A percentile compares a stretch with the other conserved stretches of the same genome.
Conservation (phyloP, 202 grass and related monocot species). For the Setaria italica region DNA sequence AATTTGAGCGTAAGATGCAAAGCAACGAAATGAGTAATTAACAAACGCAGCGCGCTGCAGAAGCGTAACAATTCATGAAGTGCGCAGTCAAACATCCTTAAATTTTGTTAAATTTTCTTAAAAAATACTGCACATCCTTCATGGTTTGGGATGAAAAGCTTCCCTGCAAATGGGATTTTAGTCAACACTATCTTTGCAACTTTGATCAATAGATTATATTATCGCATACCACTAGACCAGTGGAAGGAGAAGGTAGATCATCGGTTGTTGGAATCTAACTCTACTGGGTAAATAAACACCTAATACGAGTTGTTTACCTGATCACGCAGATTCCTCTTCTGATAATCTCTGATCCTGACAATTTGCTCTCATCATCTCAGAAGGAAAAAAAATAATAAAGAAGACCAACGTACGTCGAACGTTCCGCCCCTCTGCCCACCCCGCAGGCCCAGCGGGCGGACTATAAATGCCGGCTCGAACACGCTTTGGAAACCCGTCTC, state of each 20-base stretch:
- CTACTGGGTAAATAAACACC: background rate
- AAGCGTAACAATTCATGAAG: background rate
- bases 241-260: background rate
- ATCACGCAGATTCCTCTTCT: background rate
- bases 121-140: background rate
- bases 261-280: background rate
- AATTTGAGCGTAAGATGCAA: background rate
- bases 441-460: background rate
- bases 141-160: background rate
- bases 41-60: background rate
- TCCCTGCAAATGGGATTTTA: background rate
- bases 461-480: conserved; percentile 40
- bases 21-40: background rate
- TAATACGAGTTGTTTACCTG: background rate
- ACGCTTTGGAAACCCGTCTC: conserved; percentile 26
- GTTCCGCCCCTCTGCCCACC: conserved; percentile 11
- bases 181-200: background rate
- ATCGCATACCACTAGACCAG: too few species aligned
- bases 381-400: background rate
- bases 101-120: background rate
- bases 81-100: background rate
- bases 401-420: background rate
- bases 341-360: background rate
- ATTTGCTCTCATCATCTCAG: background rate
- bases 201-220: conserved; percentile 1